Conservation (phyloP, 768 basidiomycete genomes). For the Tubosaeta sp. region DNA sequence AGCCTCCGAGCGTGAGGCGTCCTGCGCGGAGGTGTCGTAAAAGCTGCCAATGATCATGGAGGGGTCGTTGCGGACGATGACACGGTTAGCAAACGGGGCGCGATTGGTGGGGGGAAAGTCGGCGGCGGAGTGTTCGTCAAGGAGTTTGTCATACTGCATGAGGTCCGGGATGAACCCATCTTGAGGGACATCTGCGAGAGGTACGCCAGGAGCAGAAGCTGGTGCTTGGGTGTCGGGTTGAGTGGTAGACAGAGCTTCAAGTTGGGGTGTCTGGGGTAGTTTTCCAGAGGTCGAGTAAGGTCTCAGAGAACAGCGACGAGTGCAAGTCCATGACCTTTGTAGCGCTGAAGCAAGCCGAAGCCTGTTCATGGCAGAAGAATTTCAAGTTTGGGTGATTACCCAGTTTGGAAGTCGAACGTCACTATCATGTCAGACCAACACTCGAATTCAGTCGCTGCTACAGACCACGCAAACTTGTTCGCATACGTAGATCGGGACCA, state of each 20-base stretch:
- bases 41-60: slow-evolving; percentile 51
- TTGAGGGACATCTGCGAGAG: slow-evolving; percentile 20
- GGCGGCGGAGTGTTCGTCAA: slow-evolving; percentile 55
- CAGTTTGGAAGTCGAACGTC: slow-evolving; percentile 10
- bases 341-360: slow-evolving; percentile 15
- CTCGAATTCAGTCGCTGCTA: slow-evolving; percentile 41
- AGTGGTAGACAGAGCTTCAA: slow-evolving; percentile 2
- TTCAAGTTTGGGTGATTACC: slow-evolving; percentile 11
- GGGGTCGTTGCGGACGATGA: slow-evolving; percentile 68
- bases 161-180: slow-evolving; percentile 50
- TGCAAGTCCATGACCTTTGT: slow-evolving; percentile 6
- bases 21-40: slow-evolving; percentile 18
- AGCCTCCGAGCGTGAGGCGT: not conserved
- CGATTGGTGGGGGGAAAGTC: slow-evolving; percentile 50
- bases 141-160: slow-evolving; percentile 55
- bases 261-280: not conserved
- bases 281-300: slow-evolving; percentile 16
- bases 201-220: slow-evolving; percentile 8
- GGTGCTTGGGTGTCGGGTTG: not conserved
- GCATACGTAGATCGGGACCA: slow-evolving; percentile 61
- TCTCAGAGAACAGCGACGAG: slow-evolving; percentile 3
- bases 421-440: slow-evolving; percentile 16
- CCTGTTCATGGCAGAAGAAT: slow-evolving; percentile 23
- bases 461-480: slow-evolving; percentile 54
- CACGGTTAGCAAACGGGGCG: slow-evolving; percentile 55